A percentile compares a stretch with the other conserved stretches of the same genome.
Evolutionary conservation across 2,329 filamentous ascomycete genomes (phyloP).

Genomic region (Cercospora brassicicola): DNA sequence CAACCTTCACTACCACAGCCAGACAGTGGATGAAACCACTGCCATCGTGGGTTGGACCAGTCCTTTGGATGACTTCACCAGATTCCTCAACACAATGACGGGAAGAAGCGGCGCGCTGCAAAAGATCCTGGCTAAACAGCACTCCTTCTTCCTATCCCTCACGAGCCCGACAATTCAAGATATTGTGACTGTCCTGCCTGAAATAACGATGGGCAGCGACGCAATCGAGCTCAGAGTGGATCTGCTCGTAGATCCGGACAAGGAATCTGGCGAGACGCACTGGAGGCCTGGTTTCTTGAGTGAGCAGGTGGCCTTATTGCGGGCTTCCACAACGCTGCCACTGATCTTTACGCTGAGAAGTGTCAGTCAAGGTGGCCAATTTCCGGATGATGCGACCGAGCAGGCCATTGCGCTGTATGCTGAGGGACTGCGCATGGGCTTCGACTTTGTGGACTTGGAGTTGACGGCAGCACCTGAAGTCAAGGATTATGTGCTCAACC

Average conservation of each 20-base stretch:
- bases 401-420: slow-evolving; percentile 70
- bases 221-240: slow-evolving; percentile 94
- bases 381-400: slow-evolving; percentile 71
- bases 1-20: slow-evolving; percentile 90
- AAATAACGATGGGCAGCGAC: slow-evolving; percentile 80
- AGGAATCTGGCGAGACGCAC: slow-evolving; percentile 57
- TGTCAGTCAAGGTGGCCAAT: slow-evolving; percentile 79
- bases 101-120: slow-evolving; percentile 58
- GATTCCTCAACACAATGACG: slow-evolving; percentile 69
- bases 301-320: slow-evolving; percentile 76
- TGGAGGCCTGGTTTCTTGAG: slow-evolving; percentile 68
- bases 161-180: slow-evolving; percentile 74
- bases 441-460: slow-evolving; percentile 92
- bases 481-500: slow-evolving; percentile 54
- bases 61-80: slow-evolving; percentile 62
- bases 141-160: slow-evolving; percentile 90
- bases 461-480: slow-evolving; percentile 80
- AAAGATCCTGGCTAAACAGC: slow-evolving; percentile 61
- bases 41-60: slow-evolving; percentile 38
- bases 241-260: slow-evolving; percentile 71
- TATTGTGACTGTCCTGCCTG: slow-evolving; percentile 64
- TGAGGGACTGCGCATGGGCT: slow-evolving; percentile 75
- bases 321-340: slow-evolving; percentile 70
- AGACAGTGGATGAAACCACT: slow-evolving; percentile 53
- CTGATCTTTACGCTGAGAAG: slow-evolving; percentile 93